Base-by-base conservation (phyloP, 192 early-diverging fungal species). In the Oehlia diaphana region DNA sequence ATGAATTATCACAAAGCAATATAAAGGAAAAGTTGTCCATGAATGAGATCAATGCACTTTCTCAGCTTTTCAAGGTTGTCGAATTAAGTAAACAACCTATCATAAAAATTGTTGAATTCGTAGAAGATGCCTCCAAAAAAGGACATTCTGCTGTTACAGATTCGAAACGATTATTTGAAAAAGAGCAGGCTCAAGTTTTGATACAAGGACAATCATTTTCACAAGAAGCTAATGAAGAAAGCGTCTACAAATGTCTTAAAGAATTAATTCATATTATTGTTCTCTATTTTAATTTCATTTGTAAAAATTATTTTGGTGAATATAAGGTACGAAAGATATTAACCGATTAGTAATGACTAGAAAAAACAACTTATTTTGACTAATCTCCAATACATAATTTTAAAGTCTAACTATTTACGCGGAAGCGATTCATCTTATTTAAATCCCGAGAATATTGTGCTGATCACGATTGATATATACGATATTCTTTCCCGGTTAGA, bases 401-500 rank as follows among this genome's bases (percentile, higher is more conserved):
- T 63, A 63, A 76, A 37, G n/a, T 26, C 5, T 10, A 37, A 1
- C 9, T n/a, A 26, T 37, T 76, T 76, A 2, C 10, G 13, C 12
- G 9, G 47, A 44, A 70, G 47, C 1, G 68, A 70, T 70, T 23
- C 68, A n/a, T 16, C 9, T 9, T n/a, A 70, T 39, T 8, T 63
- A 63, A 14, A 76, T 50, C 70, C 81, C 0, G 71, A 82, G 14
- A 79, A 62, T 19, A 47, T 78, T 21, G 68, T 75, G 4, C 63
- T 84, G 31, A 65, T 81, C 3, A 74, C 66, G 49, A 71, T 86
- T 21, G 82, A 83, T 53, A 80, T 77, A 44, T 77, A 83, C 62
- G 58, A 76, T 16, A 35, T 85, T 16, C 61, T 86, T 42, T 68
- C 79, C 10, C 76, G 68, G 47, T 83, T 82, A 49, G 35, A 66